Conservation (phyloP, 148 eudicot species). For the Chenopodium quinoa region DNA sequence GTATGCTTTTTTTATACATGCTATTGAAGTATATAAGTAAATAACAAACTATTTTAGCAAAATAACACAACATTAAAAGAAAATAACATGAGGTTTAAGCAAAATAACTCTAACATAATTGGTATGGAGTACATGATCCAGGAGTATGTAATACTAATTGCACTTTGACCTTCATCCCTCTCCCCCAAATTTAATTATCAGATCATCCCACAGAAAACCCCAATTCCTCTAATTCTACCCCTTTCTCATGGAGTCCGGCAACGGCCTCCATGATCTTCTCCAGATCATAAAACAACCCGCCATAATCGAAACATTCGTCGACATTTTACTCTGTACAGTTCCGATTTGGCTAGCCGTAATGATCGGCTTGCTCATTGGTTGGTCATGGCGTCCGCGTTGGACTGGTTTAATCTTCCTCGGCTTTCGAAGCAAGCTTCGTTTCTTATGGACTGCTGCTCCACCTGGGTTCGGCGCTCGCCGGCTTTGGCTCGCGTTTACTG, state of each 20-base stretch:
- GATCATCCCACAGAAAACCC: neutral
- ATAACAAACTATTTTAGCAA: too few species aligned
- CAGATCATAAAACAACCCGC: constrained; percentile 44
- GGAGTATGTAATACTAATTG: too few species aligned
- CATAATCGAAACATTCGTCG: constrained; percentile 77
- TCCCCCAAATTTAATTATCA: neutral
- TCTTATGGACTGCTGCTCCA: constrained; percentile 34
- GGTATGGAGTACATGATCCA: too few species aligned
- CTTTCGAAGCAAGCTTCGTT: constrained; percentile 35
- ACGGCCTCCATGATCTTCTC: constrained; percentile 25
- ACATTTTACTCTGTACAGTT: constrained; percentile 71
- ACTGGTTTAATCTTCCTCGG: constrained; percentile 50
- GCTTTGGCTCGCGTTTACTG: constrained; percentile 38
- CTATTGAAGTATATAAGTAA: too few species aligned
- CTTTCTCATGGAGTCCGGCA: neutral
- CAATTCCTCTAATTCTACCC: neutral
- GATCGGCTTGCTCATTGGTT: constrained; percentile 82
- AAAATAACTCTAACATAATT: too few species aligned
- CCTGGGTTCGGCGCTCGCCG: constrained; percentile 42
- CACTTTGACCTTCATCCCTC: too few species aligned
- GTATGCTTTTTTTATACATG: too few species aligned
- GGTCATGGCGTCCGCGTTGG: constrained; percentile 97
- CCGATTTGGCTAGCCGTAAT: constrained; percentile 85
- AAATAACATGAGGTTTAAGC: too few species aligned
- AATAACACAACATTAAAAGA: too few species aligned